Percentiles rank a stretch among this genome's conserved stretches.
Evolutionary conservation across 495 filamentous ascomycete species (phyloP).

Genomic region (Annulohypoxylon moriforme): DNA sequence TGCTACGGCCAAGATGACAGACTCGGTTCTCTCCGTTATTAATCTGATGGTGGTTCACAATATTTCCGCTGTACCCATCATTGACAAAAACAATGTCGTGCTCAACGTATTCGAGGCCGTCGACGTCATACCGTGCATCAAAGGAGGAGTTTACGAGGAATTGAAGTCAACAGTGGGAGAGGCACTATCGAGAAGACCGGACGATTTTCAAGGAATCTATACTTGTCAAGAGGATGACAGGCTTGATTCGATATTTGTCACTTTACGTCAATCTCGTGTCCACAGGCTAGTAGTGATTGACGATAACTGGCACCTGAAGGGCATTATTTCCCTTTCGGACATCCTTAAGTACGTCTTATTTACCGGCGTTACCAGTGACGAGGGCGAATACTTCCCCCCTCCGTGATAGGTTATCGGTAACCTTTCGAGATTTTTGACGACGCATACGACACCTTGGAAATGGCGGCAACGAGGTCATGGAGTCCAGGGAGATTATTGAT

Average conservation of each 20-base stretch:
- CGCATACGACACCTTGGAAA: slow-evolving; percentile 41
- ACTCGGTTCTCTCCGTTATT: slow-evolving; percentile 94
- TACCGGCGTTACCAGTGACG: slow-evolving; percentile 86
- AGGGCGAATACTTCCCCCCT: slow-evolving; percentile 59
- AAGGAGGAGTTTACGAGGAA: slow-evolving; percentile 92
- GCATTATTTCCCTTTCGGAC: slow-evolving; percentile 93
- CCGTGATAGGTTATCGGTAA: slow-evolving; percentile 36
- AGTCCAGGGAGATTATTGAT: slow-evolving; percentile 17
- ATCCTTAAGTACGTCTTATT: slow-evolving; percentile 95
- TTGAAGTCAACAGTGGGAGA: slow-evolving; percentile 88
- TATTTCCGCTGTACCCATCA: slow-evolving; percentile 94
- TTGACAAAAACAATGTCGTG: slow-evolving; percentile 82
- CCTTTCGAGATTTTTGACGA: slow-evolving; percentile 29
- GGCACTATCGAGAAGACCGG: slow-evolving; percentile 84
- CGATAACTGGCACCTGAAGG: slow-evolving; percentile 83
- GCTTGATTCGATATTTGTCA: slow-evolving; percentile 95
- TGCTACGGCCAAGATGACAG: slow-evolving; percentile 88
- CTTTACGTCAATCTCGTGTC: slow-evolving; percentile 92
- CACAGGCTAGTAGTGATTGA: slow-evolving; percentile 94
- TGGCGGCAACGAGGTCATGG: slow-evolving; percentile 29
- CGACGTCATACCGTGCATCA: slow-evolving; percentile 95
- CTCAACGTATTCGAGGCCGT: slow-evolving; percentile 98
- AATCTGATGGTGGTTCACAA: slow-evolving; percentile 91
- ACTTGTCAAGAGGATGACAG: slow-evolving; percentile 93
- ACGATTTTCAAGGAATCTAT: slow-evolving; percentile 96